Conservation (phyloP, 352 stramenopile genomes). For the Albugo laibachii region DNA sequence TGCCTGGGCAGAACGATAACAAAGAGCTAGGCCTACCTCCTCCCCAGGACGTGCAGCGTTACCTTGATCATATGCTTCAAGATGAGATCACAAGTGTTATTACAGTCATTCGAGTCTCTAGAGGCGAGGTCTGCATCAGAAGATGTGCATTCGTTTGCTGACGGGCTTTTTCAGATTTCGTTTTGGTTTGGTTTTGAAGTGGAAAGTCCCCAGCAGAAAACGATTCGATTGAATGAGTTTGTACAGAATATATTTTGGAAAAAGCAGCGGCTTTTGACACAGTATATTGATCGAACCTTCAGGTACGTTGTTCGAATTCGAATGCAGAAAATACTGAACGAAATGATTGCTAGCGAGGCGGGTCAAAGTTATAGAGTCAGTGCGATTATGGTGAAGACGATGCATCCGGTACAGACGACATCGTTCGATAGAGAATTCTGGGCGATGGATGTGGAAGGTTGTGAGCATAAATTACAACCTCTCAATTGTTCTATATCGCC, state of each 20-base stretch:
- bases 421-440: slow-evolving; percentile 6
- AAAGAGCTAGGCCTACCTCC: neutral
- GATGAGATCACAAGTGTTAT: slow-evolving; percentile 42
- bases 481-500: slow-evolving; percentile 33
- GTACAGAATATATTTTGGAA: slow-evolving; percentile 44
- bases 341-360: slow-evolving; percentile 16
- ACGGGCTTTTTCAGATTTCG: slow-evolving; percentile 19
- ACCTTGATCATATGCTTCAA: neutral
- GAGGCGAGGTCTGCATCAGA: slow-evolving; percentile 21
- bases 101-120: slow-evolving; percentile 49
- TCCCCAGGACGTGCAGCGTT: neutral
- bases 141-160: neutral
- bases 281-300: slow-evolving; percentile 52
- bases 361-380: slow-evolving; percentile 21
- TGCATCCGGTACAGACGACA: slow-evolving; percentile 18
- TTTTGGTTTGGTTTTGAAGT: slow-evolving; percentile 36
- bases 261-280: slow-evolving; percentile 45
- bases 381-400: slow-evolving; percentile 19
- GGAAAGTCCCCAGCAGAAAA: slow-evolving; percentile 25
- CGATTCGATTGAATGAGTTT: slow-evolving; percentile 54
- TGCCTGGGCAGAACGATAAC: slow-evolving; percentile 5
- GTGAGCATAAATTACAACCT: slow-evolving; percentile 20
- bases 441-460: slow-evolving; percentile 28
- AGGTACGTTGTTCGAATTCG: slow-evolving; percentile 12
- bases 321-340: neutral